A percentile compares a stretch with the other conserved stretches of the same genome.
phyloP scores from a whole-genome alignment of 2,329 filamentous ascomycete species.

The Allantophomopsis lycopodina region DNA sequence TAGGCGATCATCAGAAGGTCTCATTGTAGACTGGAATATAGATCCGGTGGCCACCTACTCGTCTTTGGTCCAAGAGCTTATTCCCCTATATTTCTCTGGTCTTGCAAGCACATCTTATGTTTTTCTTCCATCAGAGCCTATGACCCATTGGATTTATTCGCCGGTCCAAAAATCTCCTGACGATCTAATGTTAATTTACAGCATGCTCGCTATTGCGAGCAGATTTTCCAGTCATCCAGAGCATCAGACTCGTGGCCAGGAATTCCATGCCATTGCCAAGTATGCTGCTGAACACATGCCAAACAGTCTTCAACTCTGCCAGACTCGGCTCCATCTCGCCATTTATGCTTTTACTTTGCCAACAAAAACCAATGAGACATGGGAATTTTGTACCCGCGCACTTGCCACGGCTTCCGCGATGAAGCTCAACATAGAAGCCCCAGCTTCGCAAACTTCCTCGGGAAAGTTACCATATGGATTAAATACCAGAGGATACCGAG shows the following conservation, averaged over 20 bases:
- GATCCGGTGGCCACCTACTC: not conserved
- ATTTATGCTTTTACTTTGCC: slow-evolving; percentile 47
- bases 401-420: slow-evolving; percentile 43
- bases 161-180: slow-evolving; percentile 30
- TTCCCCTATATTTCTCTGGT: slow-evolving; percentile 42
- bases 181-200: slow-evolving; percentile 46
- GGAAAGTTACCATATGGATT: slow-evolving; percentile 40
- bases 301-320: slow-evolving; percentile 49
- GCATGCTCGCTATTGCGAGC: slow-evolving; percentile 41
- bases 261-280: slow-evolving; percentile 39
- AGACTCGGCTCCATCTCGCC: slow-evolving; percentile 51
- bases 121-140: slow-evolving; percentile 39
- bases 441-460: slow-evolving; percentile 24
- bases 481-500: slow-evolving; percentile 40
- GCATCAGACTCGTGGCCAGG: slow-evolving; percentile 26
- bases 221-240: slow-evolving; percentile 34
- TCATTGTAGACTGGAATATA: too few relatives aligned
- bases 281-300: slow-evolving; percentile 33
- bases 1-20: not conserved
- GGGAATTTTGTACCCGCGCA: slow-evolving; percentile 49
- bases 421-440: slow-evolving; percentile 50
- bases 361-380: slow-evolving; percentile 42
- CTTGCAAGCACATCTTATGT: slow-evolving; percentile 38
- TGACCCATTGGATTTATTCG: slow-evolving; percentile 37
- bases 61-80: slow-evolving; percentile 2